phyloP scores from a whole-genome alignment of 345 rosid genomes.

The Rhodamnia argentea region DNA sequence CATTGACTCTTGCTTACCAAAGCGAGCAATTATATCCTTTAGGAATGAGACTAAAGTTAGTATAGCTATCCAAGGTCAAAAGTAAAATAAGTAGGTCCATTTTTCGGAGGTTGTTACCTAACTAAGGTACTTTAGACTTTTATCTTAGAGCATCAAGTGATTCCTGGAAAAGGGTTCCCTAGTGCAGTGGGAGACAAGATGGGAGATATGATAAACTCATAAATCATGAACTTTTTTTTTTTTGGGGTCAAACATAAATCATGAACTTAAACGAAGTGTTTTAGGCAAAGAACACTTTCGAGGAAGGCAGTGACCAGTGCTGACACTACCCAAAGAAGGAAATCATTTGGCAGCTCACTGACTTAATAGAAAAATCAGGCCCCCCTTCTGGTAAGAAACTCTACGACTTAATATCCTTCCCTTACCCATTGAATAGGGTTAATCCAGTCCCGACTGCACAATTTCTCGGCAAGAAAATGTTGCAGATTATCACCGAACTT shows the following conservation, averaged over 20 bases:
- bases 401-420: neutral
- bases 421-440: neutral
- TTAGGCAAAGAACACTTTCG: neutral
- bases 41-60: neutral
- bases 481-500: neutral
- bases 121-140: neutral
- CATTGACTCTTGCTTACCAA: conserved; percentile 85
- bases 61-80: neutral
- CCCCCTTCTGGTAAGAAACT: neutral
- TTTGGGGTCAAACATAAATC: neutral
- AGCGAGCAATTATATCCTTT: conserved; percentile 89
- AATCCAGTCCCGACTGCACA: neutral
- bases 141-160: neutral
- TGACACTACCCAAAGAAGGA: neutral
- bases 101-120: neutral
- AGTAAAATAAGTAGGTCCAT: neutral
- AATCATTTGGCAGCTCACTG: neutral
- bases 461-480: neutral
- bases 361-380: neutral
- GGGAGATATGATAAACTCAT: neutral
- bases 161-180: neutral
- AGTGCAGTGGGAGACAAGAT: neutral
- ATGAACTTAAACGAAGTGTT: neutral
- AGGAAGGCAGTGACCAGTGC: neutral
- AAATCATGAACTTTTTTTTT: neutral